Evolutionary conservation across 805 yeast species (phyloP), one percentile per base, ranked within the genome.

Genomic region (Sugiyamaella chiloensis): DNA sequence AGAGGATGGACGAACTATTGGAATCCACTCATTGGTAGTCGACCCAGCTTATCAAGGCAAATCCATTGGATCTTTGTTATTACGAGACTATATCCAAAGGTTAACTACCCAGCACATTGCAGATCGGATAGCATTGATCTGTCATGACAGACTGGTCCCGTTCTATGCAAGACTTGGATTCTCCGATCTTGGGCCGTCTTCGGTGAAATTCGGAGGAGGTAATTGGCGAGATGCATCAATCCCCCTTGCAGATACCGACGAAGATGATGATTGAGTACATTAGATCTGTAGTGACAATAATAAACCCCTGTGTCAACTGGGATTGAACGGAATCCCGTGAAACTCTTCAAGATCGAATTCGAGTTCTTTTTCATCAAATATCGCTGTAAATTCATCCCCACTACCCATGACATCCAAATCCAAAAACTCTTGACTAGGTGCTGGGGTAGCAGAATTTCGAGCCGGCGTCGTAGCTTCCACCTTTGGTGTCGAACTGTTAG

Each of bases 51-150:
- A 80, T 75, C 87, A 83, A 63, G 87, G 90, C 50, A 78, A 81
- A 66, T 87, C 86, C 61, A 71, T 93, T 50, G 98, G 95, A 6
- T 79, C 95, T 11, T 71, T 89, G 50, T 69, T 91, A 60, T 67
- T 91, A 59, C 88, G 85, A 57, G 99, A 91, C 67, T 93, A 87
- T 68, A 77, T 90, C 52, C 97, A 93, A 66, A 87, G 91, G 62
- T 71, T 91, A 65, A 79, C 87, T 42, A 88, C 88, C 63, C 95
- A 89, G 63, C 87, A 82, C 56, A 81, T 88, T 52, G 96, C 93
- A 40, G 86, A 81, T 57, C 76, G 80, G 59, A 81, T 91, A 43
- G 78, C 81, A 5, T 72, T 91, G 26, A 75, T 91, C 51, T 86
- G 89, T 24, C 88, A 86, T 60, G 76, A 79, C 41, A 70, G 74